Percentiles rank a stretch among this genome's conserved stretches.
phyloP scores from a whole-genome alignment of 306 rosid species.

The Leucaena leucocephala region DNA sequence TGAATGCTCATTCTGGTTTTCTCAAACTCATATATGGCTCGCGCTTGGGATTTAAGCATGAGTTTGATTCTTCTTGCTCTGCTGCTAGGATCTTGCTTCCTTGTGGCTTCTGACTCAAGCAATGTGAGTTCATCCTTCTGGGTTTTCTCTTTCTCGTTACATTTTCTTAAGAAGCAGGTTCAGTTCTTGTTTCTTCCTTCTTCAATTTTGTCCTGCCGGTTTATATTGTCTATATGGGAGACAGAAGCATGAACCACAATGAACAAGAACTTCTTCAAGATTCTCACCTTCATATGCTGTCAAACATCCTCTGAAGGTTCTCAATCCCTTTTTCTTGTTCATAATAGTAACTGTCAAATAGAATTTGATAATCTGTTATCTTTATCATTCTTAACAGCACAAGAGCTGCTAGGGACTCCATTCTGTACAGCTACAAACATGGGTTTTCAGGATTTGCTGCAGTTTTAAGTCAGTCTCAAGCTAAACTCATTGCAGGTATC shows the following conservation, averaged over 20 bases:
- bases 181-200: slow-evolving; percentile 12
- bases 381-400: slow-evolving; percentile 40
- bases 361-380: slow-evolving; percentile 12
- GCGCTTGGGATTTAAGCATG: slow-evolving; percentile 33
- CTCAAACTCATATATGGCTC: slow-evolving; percentile 42
- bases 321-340: not conserved
- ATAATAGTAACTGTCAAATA: not conserved
- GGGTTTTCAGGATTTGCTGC: slow-evolving; percentile 75
- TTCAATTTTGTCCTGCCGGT: slow-evolving; percentile 42
- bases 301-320: slow-evolving; percentile 59
- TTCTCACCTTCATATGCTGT: slow-evolving; percentile 56
- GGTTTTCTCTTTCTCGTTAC: not conserved
- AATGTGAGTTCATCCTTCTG: slow-evolving; percentile 44
- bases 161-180: not conserved
- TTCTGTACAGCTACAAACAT: slow-evolving; percentile 68
- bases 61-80: slow-evolving; percentile 37
- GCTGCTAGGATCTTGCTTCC: slow-evolving; percentile 30
- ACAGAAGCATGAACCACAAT: slow-evolving; percentile 35
- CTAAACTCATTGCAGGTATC: slow-evolving; percentile 62
- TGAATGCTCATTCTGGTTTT: slow-evolving; percentile 10
- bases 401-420: slow-evolving; percentile 51
- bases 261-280: slow-evolving; percentile 51
- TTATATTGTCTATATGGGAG: slow-evolving; percentile 65
- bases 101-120: slow-evolving; percentile 42
- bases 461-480: slow-evolving; percentile 52